Percentiles rank a stretch among this genome's conserved stretches.
These are phyloP conservation scores for Funneliformis caledonium DNA, from an alignment of 371 early-diverging fungal species.

Conservation along the genomic window DNA sequence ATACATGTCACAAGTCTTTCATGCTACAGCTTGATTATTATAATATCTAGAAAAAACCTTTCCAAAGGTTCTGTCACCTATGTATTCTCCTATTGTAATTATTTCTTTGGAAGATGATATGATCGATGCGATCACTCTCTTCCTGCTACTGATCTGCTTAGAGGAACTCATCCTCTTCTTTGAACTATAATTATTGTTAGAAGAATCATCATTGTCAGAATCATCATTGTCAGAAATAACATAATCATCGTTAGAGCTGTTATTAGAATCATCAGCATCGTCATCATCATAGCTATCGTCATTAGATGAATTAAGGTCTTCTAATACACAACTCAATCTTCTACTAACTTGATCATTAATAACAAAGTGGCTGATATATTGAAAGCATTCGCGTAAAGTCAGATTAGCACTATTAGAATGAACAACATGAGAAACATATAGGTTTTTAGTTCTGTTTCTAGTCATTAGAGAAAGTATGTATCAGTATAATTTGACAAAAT, in stretches of 20 bases:
- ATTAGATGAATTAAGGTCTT: background rate
- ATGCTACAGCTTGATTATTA: slow-evolving; percentile 5
- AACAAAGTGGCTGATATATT: background rate
- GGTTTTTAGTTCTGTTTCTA: background rate
- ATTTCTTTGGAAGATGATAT: slow-evolving; percentile 11
- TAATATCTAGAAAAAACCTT: slow-evolving; percentile 14
- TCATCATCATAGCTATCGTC: slow-evolving; percentile 1
- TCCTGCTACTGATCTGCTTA: background rate
- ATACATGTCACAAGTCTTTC: slow-evolving; percentile 22
- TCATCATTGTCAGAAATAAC: background rate
- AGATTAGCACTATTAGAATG: background rate
- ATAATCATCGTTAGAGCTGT: background rate
- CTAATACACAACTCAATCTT: background rate
- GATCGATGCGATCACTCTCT: background rate
- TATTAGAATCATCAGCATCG: background rate
- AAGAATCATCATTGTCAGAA: background rate
- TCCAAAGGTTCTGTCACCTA: slow-evolving; percentile 23
- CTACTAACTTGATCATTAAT: background rate
- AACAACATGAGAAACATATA: slow-evolving; percentile 22
- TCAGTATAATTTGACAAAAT: slow-evolving; percentile 25
- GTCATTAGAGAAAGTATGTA: slow-evolving; percentile 9
- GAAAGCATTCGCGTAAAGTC: background rate
- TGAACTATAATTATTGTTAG: background rate
- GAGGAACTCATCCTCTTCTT: slow-evolving; percentile 12
- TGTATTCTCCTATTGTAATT: background rate